Evolutionary conservation across 1,284 basidiomycete genomes (phyloP), one percentile per base, ranked within the genome.

Genomic region (Neolentinus lepideus): DNA sequence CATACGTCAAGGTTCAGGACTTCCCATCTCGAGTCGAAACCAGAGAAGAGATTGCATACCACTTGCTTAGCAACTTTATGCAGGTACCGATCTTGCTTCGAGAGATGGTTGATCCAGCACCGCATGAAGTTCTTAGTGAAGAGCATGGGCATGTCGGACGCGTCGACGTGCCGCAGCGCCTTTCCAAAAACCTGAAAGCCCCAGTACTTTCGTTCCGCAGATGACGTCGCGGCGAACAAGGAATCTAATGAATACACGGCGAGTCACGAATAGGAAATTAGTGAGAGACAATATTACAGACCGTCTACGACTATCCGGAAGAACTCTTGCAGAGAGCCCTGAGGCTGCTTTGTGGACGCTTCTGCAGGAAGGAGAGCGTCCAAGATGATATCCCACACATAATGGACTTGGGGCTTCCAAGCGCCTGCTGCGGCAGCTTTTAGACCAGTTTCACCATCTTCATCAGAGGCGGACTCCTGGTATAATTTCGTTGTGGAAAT

Each of bases 61-160:
- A 90, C 85, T 66, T 89, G 84, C 55, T 80, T 79, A 1, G 94
- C 93, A 24, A 89, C 86, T 70, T 92, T 94, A 75, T 98, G 92
- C 31, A 98, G 74, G 67, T 94, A 86, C 55, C 94, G 81, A 69
- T 98, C 94, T 54, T 81, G 79, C 55, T 90, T 88, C 0, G 92
- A 88, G 21, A 99, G 80, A 67, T 98, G 94, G 69, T 96, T 97
- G 62, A 97, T 95, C 91, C 94, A 96, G 38, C 89, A 89, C 46
- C 94, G 87, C 90, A 98, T 95, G 64, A 98, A 92, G 69, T 98
- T 96, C 63, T 89, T 88, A 11, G 93, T 96, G 71, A 98, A 97
- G 19, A 98, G 76, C 77, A 92, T 85, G 0, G 92, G 88, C 62
- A 95, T 77, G 53, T 85, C 85, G 24, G 79, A 69, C 19, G 82